phyloP scores from a whole-genome alignment of 306 rosid species.

The Lathyrus tuberosus region DNA sequence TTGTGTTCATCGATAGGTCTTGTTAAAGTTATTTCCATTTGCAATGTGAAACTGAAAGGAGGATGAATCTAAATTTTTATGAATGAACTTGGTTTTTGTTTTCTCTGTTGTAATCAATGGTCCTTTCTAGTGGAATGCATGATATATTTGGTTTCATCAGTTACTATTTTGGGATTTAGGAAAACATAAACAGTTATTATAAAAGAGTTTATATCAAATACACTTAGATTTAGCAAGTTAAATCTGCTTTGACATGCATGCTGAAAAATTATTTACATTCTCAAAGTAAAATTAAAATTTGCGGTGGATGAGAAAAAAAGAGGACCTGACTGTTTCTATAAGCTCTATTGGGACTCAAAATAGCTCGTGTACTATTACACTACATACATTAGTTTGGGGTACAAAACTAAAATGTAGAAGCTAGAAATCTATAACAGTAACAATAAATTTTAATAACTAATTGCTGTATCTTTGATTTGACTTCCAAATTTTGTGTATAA shows the following conservation, averaged over 20 bases:
- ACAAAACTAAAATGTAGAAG: slow-evolving; percentile 22
- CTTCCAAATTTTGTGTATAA: not conserved
- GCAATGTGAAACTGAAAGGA: slow-evolving; percentile 12
- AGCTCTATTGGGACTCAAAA: not conserved
- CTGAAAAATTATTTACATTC: not conserved
- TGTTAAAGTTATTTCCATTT: not conserved
- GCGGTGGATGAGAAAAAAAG: slow-evolving; percentile 15
- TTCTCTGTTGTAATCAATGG: slow-evolving; percentile 10
- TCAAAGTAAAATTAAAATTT: not conserved
- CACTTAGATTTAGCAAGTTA: not conserved
- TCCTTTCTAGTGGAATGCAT: not conserved
- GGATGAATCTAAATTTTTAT: not conserved
- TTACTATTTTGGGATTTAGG: not conserved
- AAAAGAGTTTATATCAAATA: not conserved
- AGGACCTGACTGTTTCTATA: not conserved
- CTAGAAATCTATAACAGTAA: not conserved
- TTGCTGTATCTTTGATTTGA: not conserved
- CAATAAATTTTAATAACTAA: not conserved
- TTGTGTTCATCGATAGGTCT: slow-evolving; percentile 3
- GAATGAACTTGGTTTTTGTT: not conserved
- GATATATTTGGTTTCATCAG: not conserved
- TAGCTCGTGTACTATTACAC: not conserved
- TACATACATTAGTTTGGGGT: slow-evolving; percentile 6
- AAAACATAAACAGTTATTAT: not conserved
- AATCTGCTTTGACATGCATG: not conserved